Evolutionary conservation across 2,329 filamentous ascomycete genomes (phyloP).

Genomic region (Apiospora hydei): DNA sequence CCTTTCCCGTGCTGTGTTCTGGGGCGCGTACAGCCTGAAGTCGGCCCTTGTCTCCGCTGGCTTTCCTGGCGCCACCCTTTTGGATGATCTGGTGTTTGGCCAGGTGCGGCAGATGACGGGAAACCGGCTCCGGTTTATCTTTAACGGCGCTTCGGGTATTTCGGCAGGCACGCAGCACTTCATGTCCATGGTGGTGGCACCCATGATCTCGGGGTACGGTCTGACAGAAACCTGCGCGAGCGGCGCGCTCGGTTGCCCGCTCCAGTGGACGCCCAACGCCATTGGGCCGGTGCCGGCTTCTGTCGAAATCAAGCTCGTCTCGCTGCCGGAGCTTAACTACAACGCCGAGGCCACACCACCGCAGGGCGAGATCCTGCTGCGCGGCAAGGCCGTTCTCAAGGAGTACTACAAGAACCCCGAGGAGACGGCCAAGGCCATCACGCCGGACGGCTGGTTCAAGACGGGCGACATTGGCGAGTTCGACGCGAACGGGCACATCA

Average conservation of each 20-base stretch:
- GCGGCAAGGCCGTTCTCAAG: conserved; percentile 75
- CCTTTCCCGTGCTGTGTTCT: conserved; percentile 82
- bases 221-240: conserved; percentile 92
- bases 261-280: conserved; percentile 80
- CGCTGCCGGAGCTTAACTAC: conserved; percentile 90
- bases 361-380: conserved; percentile 92
- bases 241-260: conserved; percentile 81
- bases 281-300: conserved; percentile 81
- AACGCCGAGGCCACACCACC: conserved; percentile 75
- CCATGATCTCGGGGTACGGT: conserved; percentile 94
- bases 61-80: conserved; percentile 70
- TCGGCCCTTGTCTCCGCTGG: conserved; percentile 63
- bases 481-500: conserved; percentile 78
- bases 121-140: conserved; percentile 83
- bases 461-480: conserved; percentile 96
- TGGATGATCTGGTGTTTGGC: conserved; percentile 88
- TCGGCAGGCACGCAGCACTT: conserved; percentile 88
- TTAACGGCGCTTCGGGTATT: conserved; percentile 94
- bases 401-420: conserved; percentile 87
- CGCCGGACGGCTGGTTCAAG: conserved; percentile 93
- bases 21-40: conserved; percentile 68
- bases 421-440: conserved; percentile 81
- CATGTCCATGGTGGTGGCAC: conserved; percentile 88
- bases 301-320: conserved; percentile 90
- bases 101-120: conserved; percentile 92